Conservation (phyloP, 176 grass and related monocot genomes). For the Microstegium vimineum region DNA sequence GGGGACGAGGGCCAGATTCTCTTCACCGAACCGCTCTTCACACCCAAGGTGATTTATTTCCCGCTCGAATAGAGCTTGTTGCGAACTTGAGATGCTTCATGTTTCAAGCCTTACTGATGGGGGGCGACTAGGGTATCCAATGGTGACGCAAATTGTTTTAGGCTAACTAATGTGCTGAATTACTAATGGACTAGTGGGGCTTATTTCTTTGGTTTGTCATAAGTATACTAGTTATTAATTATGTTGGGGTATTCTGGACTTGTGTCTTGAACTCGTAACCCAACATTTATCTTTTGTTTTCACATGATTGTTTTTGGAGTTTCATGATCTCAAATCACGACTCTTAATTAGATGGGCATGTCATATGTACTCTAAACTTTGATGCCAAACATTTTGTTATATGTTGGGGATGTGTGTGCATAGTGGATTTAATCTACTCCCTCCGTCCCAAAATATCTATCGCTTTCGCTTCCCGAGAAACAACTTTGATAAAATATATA, state of each 20-base stretch:
- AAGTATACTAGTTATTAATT: neutral
- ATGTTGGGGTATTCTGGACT: neutral
- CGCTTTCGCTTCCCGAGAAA: too few relatives aligned
- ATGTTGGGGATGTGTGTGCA: neutral
- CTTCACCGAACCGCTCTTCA: constrained; percentile 88
- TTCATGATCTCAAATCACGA: neutral
- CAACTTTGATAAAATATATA: too few relatives aligned
- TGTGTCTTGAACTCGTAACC: neutral
- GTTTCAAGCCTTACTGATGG: neutral
- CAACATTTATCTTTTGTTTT: neutral
- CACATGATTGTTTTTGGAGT: neutral
- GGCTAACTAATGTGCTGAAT: neutral
- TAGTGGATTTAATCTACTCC: constrained; percentile 5
- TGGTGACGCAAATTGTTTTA: neutral
- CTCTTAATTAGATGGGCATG: neutral
- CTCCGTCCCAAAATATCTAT: too few relatives aligned
- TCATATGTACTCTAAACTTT: neutral
- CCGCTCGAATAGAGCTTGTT: neutral
- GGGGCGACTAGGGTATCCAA: neutral
- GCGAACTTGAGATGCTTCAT: neutral
- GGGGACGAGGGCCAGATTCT: constrained; percentile 98
- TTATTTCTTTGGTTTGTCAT: neutral
- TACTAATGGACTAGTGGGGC: neutral
- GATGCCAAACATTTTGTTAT: neutral
- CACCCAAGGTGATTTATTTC: constrained; percentile 60